Base-by-base conservation (phyloP, 331 rosid genomes). In the Quercus phellos region DNA sequence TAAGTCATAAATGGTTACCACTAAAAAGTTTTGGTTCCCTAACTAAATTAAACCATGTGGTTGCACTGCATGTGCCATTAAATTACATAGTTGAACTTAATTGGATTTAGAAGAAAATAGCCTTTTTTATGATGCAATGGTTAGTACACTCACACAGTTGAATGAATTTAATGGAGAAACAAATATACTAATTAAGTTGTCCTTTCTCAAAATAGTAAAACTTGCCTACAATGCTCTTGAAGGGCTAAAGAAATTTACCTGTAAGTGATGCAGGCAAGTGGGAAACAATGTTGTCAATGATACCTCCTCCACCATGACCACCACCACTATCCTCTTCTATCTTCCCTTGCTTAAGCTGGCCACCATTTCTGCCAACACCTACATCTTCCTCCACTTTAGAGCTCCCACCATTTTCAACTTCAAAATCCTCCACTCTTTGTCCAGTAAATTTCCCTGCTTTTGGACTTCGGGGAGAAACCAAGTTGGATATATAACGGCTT, bases 261-360 rank as follows among this genome's bases (percentile, higher is more conserved):
- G 72, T 74, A 43, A 87, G 68, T 3, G 86, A 79, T 34, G 72
- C 66, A 30, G 88, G 88, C 50, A 87, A 80, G 78, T 80, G 89
- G 18, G 89, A 87, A 19, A 87, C 78, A 43, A 85, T 30, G 78
- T 72, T 77, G 5, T 80, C 77, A 22, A 85, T 80, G 27, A 87
- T 69, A 51, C 84, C 87, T 1, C 83, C 85, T 0, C 73, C 74
- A 1, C 56, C 17, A 46, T 2, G 4, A 46, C 53, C 53, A 46
- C 53, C 53, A 12, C 53, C 79, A 6, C 24, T 54, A 4, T 19
- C 30, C 32, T 35, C 68, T 2, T 79, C 79, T 26, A 5, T 26
- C 70, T 68, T 74, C 43, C 13, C n/a, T 43, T 63, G 51, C 32
- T 72, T 43, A 1, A 58, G 26, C 43, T 77, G 56, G 17, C 72